Evolutionary conservation across 371 early-diverging fungal genomes (phyloP), one percentile per base, ranked within the genome.

Genomic region (Mucor indicus): DNA sequence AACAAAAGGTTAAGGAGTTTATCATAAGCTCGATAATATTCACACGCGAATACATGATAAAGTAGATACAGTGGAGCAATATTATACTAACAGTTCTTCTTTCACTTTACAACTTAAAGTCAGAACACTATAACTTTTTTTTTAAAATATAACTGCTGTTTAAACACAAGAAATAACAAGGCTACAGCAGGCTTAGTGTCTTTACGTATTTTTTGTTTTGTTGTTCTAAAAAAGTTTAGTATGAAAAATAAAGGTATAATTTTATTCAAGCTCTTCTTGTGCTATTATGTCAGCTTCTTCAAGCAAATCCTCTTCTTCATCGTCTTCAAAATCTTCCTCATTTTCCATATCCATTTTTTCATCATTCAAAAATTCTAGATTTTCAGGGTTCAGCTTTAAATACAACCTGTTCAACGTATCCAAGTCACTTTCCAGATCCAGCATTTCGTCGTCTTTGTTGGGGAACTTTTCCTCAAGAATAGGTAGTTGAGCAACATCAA

Each of bases 401-500:
- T 62, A 62, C 1, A 62, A 44, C 43, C 55, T 24, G 32, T 53
- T 50, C 15, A 69, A 43, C 1, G 59, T 60, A 55, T 51, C 56
- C 11, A 66, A 19, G 36, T 63, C 61, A 23, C 37, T 39, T 24
- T 64, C 61, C 17, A 72, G 23, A 37, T 68, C 73, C 35, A 59
- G 17, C 44, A 52, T 36, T 41, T 64, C 67, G 55, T 72, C 67
- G 36, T 72, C 69, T 27, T 49, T 47, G 13, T 54, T 50, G 7
- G 42, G 39, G 16, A 45, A 52, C 8, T 56, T 44, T 15, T 64
- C 63, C n/a, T 62, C 58, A 8, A 55, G 53, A 4, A 51, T 42
- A 2, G 61, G 57, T 44, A 72, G 44, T 19, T 44, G 40, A 15
- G 73, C 69, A 3, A 72, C 73, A 50, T 72, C 64, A 10, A 72